phyloP scores from a whole-genome alignment of 2,329 filamentous ascomycete genomes.

The Blastomyces gilchristii region DNA sequence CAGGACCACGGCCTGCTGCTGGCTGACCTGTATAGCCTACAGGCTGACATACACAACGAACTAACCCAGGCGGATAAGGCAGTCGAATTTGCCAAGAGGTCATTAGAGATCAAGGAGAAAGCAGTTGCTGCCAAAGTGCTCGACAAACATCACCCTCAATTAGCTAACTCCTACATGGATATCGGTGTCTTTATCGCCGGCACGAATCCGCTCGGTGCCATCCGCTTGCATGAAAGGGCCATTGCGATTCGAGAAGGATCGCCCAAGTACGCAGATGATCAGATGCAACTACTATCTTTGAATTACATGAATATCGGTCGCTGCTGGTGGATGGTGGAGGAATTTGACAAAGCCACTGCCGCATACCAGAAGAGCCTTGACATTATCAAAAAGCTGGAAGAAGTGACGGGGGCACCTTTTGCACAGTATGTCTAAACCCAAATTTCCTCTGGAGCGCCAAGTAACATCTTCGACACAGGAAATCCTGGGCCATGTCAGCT shows the following conservation, averaged over 20 bases:
- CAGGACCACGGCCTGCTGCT: background rate
- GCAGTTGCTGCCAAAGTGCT: background rate
- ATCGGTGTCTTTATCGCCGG: background rate
- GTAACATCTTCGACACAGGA: background rate
- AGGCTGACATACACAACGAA: background rate
- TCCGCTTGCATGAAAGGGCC: background rate
- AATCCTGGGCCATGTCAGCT: background rate
- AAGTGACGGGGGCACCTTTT: background rate
- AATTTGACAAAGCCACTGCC: background rate
- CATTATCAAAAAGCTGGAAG: background rate
- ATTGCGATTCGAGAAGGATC: background rate
- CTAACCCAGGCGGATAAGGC: background rate
- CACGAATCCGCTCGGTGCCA: background rate
- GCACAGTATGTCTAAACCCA: background rate
- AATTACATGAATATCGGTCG: background rate
- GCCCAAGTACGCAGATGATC: background rate
- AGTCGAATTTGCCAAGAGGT: background rate
- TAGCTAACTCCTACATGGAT: background rate
- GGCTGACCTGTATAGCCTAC: background rate
- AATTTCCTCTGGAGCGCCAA: background rate
- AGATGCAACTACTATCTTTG: background rate
- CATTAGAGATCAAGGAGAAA: background rate
- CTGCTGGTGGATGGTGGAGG: background rate
- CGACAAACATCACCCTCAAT: background rate
- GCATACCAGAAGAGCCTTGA: background rate